These are phyloP conservation scores for Santalum album DNA, from an alignment of 164 flowering plant genomes.

Conservation along the genomic window DNA sequence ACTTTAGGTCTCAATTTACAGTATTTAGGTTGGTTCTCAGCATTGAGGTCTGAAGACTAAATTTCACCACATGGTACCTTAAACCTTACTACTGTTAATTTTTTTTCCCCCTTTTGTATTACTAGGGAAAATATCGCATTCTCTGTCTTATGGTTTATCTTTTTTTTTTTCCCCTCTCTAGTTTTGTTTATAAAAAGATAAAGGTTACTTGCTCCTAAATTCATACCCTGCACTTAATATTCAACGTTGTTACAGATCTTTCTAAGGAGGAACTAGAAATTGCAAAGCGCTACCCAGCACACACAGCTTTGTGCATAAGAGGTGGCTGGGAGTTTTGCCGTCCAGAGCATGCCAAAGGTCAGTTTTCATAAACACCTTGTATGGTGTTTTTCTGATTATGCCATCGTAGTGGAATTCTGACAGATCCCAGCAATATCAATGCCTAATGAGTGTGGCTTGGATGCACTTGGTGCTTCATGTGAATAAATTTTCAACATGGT, in stretches of 20 bases:
- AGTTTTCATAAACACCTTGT: conserved; percentile 3
- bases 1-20: too few relatives aligned
- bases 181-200: too few relatives aligned
- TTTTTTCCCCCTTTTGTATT: too few relatives aligned
- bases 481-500: too few relatives aligned
- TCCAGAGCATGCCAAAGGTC: conserved; percentile 79
- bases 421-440: background rate
- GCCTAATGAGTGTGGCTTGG: background rate
- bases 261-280: conserved; percentile 60
- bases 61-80: too few relatives aligned
- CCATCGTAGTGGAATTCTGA: background rate
- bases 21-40: too few relatives aligned
- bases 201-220: too few relatives aligned
- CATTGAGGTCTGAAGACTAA: too few relatives aligned
- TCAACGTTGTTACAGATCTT: conserved; percentile 47
- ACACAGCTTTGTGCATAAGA: conserved; percentile 77
- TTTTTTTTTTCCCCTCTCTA: too few relatives aligned
- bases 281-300: conserved; percentile 85
- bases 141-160: too few relatives aligned
- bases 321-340: conserved; percentile 96
- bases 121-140: too few relatives aligned
- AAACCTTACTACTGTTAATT: too few relatives aligned
- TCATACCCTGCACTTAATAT: background rate
- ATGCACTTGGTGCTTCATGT: background rate
- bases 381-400: background rate